Base-by-base conservation (phyloP, 345 rosid genomes). In the Arabidopsis thaliana region DNA sequence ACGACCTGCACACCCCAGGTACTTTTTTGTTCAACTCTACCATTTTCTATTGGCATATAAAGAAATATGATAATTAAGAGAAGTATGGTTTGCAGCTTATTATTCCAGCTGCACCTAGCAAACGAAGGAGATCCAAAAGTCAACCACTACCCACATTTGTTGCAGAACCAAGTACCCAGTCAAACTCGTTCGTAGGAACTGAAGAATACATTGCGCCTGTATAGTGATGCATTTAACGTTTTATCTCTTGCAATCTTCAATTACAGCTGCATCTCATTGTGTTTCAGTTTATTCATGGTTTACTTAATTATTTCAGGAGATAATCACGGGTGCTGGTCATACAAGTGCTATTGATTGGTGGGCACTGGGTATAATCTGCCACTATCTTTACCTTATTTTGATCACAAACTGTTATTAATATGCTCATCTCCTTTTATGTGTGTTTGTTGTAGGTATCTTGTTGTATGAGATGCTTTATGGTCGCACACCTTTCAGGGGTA, bases 161-260 rank as follows among this genome's bases (percentile, higher is more conserved):
- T 67, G 99, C 99, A 71, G 97, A 92, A 73, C 99, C 97, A 59
- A 46, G 13, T n/a, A 6, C 89, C 23, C 86, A 78, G 73, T 92
- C 97, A 33, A 95, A 92, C 84, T 95, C 99, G 11, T 95, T 92
- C 70, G 97, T 95, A 42, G 99, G 99, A 71, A 95, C 97, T 25
- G 97, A 91, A 84, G 97, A 95, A 81, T 95, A 95, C 78, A 95
- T 92, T 76, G 96, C 99, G 36, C 99, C 99, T 14, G 99, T 95
- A 91, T 22, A 86, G 46, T 79, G 59, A 68, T 73, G 7, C 72
- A 72, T 41, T 73, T 65, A 7, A 46, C 63, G 56, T 61, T 63
- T 63, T 71, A 49, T 30, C 65, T 49, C 36, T 46, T 65, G 30
- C 28, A 45, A 33, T 6, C 34, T 40, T 53, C 33, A 3, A 1